Evolutionary conservation across 768 basidiomycete genomes (phyloP), one percentile per base, ranked within the genome.

Genomic region (Boletus vermiculosoides): DNA sequence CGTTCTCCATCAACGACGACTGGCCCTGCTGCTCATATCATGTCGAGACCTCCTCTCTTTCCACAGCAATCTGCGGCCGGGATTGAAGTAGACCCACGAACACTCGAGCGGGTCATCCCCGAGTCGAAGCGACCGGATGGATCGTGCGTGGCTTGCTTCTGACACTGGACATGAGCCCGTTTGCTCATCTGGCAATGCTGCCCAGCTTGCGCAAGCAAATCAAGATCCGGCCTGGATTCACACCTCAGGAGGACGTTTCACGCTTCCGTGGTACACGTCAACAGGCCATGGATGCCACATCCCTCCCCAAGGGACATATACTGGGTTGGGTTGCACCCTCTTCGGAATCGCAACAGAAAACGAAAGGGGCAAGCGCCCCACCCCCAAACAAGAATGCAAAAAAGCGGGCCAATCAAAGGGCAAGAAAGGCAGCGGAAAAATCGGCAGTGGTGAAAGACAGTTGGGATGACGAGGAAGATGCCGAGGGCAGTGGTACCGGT

Each of bases 181-280:
- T 44, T 10, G 52, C 57, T 57, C 71, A 50, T 37, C 18, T 34
- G 47, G 16, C 45, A 3, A 4, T 36, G 34, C 31, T n/a, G 37
- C 34, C 18, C 48, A 97, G 94, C 47, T 72, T 92, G 34, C 87
- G 94, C 59, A 96, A 94, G 74, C 83, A 94, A 73, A 77, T 89
- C 55, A 94, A 88, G 77, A 87, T 98, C 61, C 81, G 94, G 28
- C 94, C 93, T 3, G 94, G 94, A 0, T 98, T 88, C 74, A 96
- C 92, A 5, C 94, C 94, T 0, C 92, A 94, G 73, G 94, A 98
- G 72, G 94, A 98, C 73, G 82, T 95, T 9, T 80, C 83, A n/a
- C 85, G 87, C 47, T 98, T 94, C 73, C 83, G 92, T 52, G 84
- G 90, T 41, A 82, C 85, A 45, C 84, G 85, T 51, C 90, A 92